These are phyloP conservation scores for Mytilinidion resinicola DNA, from an alignment of 495 filamentous ascomycete genomes.

Conservation along the genomic window DNA sequence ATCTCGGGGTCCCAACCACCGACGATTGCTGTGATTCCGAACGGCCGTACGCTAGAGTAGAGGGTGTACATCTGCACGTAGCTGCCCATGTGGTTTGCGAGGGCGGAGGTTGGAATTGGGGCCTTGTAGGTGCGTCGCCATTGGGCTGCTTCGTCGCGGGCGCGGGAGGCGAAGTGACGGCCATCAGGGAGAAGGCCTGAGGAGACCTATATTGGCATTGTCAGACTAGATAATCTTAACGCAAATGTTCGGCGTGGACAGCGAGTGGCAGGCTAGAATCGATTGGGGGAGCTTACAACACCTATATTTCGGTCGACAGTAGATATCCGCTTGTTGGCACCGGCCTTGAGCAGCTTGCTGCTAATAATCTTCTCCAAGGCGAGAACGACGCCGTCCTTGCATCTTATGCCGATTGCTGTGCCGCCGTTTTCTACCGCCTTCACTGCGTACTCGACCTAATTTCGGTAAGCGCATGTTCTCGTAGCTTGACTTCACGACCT, in stretches of 20 bases:
- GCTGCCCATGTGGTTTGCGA: conserved; percentile 84
- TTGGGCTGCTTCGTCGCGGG: conserved; percentile 81
- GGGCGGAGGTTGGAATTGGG: conserved; percentile 77
- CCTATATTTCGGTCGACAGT: conserved; percentile 91
- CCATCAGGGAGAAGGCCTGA: conserved; percentile 92
- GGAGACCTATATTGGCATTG: conserved; percentile 57
- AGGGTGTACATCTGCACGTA: conserved; percentile 97
- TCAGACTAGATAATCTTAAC: too few relatives aligned
- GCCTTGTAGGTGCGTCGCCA: conserved; percentile 89
- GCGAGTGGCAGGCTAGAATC: not conserved
- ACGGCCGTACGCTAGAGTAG: conserved; percentile 91
- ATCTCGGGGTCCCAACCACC: conserved; percentile 86
- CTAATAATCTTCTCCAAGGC: conserved; percentile 94
- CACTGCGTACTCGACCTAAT: conserved; percentile 87
- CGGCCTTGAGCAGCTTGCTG: conserved; percentile 88
- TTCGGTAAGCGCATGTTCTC: too few relatives aligned
- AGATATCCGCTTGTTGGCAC: conserved; percentile 92
- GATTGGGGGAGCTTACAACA: conserved; percentile 55
- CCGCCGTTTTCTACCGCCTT: conserved; percentile 99
- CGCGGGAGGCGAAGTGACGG: conserved; percentile 88
- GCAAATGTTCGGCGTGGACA: too few relatives aligned
- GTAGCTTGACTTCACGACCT: not conserved
- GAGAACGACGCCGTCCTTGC: conserved; percentile 93
- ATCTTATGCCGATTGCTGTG: conserved; percentile 91
- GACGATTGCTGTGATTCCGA: conserved; percentile 91